A percentile compares a stretch with the other conserved stretches of the same genome.
Evolutionary conservation across 352 stramenopile genomes (phyloP).

Genomic region (Globisporangium carolinianum): DNA sequence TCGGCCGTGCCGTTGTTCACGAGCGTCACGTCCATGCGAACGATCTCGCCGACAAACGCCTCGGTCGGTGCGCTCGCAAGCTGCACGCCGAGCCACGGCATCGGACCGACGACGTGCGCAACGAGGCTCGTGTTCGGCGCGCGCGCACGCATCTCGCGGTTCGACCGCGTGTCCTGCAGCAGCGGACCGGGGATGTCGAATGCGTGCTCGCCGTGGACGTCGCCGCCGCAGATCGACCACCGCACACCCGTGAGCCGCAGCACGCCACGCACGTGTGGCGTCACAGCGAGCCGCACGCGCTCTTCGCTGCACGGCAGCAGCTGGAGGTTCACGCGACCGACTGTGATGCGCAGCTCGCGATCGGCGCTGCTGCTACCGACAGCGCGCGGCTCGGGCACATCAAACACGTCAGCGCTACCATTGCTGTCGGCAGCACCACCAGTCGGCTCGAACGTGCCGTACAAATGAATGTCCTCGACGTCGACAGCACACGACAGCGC

Average conservation of each 20-base stretch:
- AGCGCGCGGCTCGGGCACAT: slow-evolving; percentile 29
- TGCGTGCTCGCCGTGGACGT: slow-evolving; percentile 73
- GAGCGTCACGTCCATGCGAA: slow-evolving; percentile 45
- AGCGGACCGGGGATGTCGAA: slow-evolving; percentile 78
- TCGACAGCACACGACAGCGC: slow-evolving; percentile 76
- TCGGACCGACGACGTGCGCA: slow-evolving; percentile 57
- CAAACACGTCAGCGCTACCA: slow-evolving; percentile 16
- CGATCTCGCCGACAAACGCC: slow-evolving; percentile 53
- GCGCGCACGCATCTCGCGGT: slow-evolving; percentile 63
- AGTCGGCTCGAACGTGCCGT: slow-evolving; percentile 51
- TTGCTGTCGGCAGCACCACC: background rate
- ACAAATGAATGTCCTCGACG: slow-evolving; percentile 76
- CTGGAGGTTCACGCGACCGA: slow-evolving; percentile 70
- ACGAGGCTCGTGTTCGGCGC: slow-evolving; percentile 74
- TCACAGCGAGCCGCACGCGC: slow-evolving; percentile 58
- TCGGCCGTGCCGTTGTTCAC: slow-evolving; percentile 48
- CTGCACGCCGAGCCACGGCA: slow-evolving; percentile 80
- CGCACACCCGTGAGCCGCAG: slow-evolving; percentile 63
- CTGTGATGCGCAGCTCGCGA: slow-evolving; percentile 30
- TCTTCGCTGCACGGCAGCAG: slow-evolving; percentile 72
- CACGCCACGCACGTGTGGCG: slow-evolving; percentile 46
- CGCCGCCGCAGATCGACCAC: slow-evolving; percentile 78
- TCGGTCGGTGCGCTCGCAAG: slow-evolving; percentile 34
- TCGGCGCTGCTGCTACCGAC: background rate
- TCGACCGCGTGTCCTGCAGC: slow-evolving; percentile 70